These are phyloP conservation scores for Daldinia concentrica DNA, from an alignment of 495 filamentous ascomycete genomes.

Conservation along the genomic window DNA sequence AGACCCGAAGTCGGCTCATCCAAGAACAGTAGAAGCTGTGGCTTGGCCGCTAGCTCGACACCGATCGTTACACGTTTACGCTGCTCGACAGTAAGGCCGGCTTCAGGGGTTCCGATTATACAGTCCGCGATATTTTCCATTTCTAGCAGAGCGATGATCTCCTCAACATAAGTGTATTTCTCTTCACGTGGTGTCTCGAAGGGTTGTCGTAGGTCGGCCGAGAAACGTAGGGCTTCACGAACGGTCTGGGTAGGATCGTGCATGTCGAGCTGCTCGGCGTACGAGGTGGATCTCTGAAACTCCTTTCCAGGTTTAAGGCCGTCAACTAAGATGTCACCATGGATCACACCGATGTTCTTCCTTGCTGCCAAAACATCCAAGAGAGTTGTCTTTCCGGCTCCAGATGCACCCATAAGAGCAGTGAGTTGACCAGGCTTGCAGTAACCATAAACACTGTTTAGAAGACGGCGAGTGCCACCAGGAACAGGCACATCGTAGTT, in stretches of 20 bases:
- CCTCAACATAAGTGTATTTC: constrained; percentile 85
- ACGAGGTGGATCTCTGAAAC: constrained; percentile 80
- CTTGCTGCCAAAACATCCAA: constrained; percentile 79
- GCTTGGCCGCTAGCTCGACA: constrained; percentile 86
- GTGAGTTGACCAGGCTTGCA: constrained; percentile 82
- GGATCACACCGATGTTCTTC: constrained; percentile 81
- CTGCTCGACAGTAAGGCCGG: constrained; percentile 89
- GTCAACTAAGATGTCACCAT: constrained; percentile 78
- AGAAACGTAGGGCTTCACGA: constrained; percentile 85
- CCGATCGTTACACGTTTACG: constrained; percentile 91
- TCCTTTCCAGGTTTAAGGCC: constrained; percentile 69
- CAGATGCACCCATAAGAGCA: constrained; percentile 84
- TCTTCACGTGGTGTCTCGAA: constrained; percentile 71
- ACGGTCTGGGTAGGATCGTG: constrained; percentile 83
- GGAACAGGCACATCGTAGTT: constrained; percentile 81
- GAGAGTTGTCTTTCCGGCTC: constrained; percentile 88
- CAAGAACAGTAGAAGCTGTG: constrained; percentile 84
- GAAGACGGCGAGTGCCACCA: constrained; percentile 70
- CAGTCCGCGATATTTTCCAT: constrained; percentile 87
- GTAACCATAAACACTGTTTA: constrained; percentile 78
- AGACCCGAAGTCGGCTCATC: constrained; percentile 92
- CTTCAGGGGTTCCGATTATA: constrained; percentile 78
- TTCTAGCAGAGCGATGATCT: constrained; percentile 80
- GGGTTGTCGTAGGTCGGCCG: constrained; percentile 81
- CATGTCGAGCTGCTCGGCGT: constrained; percentile 84